Evolutionary conservation across 306 rosid genomes (phyloP).

Genomic region (Cercis canadensis): DNA sequence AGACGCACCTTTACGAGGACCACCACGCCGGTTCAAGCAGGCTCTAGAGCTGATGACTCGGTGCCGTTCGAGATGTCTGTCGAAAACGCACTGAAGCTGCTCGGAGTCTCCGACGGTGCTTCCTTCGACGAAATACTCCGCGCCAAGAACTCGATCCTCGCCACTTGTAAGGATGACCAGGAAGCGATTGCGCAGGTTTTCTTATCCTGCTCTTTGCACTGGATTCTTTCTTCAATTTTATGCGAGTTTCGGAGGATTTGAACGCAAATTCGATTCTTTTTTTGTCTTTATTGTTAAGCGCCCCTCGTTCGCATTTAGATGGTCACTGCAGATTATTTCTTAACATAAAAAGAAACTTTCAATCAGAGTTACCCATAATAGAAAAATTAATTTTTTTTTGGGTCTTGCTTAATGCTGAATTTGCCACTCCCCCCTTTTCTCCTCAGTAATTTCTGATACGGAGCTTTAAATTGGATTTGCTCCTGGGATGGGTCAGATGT

Average conservation of each 20-base stretch:
- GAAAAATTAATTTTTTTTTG: slow-evolving; percentile 27
- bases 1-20: slow-evolving; percentile 44
- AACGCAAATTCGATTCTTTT: slow-evolving; percentile 5
- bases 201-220: not conserved
- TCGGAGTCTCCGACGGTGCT: slow-evolving; percentile 94
- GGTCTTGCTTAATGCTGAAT: slow-evolving; percentile 22
- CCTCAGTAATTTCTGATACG: not conserved
- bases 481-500: not conserved
- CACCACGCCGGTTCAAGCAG: slow-evolving; percentile 62
- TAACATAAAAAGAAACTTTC: not conserved
- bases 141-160: slow-evolving; percentile 79
- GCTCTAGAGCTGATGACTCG: slow-evolving; percentile 84
- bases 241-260: not conserved
- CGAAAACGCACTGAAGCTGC: slow-evolving; percentile 84
- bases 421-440: too few species aligned
- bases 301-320: slow-evolving; percentile 14
- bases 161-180: slow-evolving; percentile 76
- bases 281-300: not conserved
- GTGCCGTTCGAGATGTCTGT: slow-evolving; percentile 90
- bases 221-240: slow-evolving; percentile 1
- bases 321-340: not conserved
- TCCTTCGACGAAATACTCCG: slow-evolving; percentile 93
- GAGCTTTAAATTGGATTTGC: not conserved
- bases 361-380: not conserved
- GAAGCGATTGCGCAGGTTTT: slow-evolving; percentile 74